Conservation (phyloP, 306 rosid genomes). For the Cajanus cajan region DNA sequence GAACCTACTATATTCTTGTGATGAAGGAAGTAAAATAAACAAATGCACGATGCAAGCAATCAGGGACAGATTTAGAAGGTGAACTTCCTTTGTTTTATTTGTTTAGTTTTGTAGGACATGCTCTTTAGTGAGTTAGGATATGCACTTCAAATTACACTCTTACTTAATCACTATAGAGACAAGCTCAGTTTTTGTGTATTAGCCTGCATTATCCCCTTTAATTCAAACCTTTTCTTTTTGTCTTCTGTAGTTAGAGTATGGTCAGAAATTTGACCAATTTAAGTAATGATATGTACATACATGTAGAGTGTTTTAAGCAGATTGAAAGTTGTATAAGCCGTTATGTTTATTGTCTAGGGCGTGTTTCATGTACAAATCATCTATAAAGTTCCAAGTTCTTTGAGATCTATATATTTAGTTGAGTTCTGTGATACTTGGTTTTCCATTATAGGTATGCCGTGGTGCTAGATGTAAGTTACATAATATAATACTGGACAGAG, state of each 20-base stretch:
- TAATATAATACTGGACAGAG: neutral
- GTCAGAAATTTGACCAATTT: slow-evolving; percentile 15
- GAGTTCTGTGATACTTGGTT: neutral
- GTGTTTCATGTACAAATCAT: neutral
- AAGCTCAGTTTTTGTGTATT: neutral
- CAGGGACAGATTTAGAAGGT: slow-evolving; percentile 11
- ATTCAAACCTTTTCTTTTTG: neutral
- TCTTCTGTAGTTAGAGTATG: slow-evolving; percentile 16
- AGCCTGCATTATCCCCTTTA: neutral
- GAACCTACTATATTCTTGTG: neutral
- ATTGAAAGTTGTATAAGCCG: neutral
- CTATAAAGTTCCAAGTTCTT: neutral
- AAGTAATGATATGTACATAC: slow-evolving; percentile 21
- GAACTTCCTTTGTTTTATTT: neutral
- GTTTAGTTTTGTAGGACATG: neutral
- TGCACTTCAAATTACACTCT: neutral
- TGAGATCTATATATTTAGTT: neutral
- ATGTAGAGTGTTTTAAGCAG: slow-evolving; percentile 16
- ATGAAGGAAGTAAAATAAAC: neutral
- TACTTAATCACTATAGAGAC: neutral
- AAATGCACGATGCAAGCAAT: neutral
- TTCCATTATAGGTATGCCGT: neutral
- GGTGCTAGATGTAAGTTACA: neutral
- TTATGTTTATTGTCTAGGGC: neutral
- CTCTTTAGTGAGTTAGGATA: neutral